These are phyloP conservation scores for Penicillium sp. DNA, from an alignment of 2,329 filamentous ascomycete species.

Conservation along the genomic window DNA sequence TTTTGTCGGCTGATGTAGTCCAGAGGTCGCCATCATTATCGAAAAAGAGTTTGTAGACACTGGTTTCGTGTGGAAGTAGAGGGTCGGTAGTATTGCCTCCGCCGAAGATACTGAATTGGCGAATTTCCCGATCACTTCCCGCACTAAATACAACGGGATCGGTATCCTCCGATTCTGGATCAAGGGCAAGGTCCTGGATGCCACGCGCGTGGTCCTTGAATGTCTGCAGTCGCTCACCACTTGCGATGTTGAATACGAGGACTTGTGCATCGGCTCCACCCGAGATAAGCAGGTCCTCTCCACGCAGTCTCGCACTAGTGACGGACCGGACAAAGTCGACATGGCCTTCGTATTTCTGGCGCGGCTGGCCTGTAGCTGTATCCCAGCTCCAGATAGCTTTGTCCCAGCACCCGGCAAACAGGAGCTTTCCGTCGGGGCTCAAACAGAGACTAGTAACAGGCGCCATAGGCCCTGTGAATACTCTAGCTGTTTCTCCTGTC, in stretches of 20 bases:
- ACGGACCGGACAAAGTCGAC: conserved; percentile 89
- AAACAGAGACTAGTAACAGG: conserved; percentile 77
- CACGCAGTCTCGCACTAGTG: conserved; percentile 60
- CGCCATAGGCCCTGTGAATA: conserved; percentile 72
- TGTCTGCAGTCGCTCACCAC: conserved; percentile 67
- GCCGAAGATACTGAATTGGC: conserved; percentile 54
- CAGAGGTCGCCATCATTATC: conserved; percentile 74
- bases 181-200: conserved; percentile 74
- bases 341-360: conserved; percentile 71
- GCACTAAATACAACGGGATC: conserved; percentile 69
- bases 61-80: conserved; percentile 83
- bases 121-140: conserved; percentile 76
- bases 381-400: conserved; percentile 88
- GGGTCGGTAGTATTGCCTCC: conserved; percentile 52
- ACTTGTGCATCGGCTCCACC: conserved; percentile 77
- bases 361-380: conserved; percentile 54
- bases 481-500: conserved; percentile 46
- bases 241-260: conserved; percentile 75
- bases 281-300: conserved; percentile 65
- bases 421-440: conserved; percentile 58
- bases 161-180: conserved; percentile 53
- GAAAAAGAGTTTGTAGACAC: conserved; percentile 77
- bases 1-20: conserved; percentile 91
- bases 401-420: conserved; percentile 90
- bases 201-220: conserved; percentile 77